Evolutionary conservation across 768 basidiomycete species (phyloP).

Genomic region (Tylopilus plumbeoviolaceoides): DNA sequence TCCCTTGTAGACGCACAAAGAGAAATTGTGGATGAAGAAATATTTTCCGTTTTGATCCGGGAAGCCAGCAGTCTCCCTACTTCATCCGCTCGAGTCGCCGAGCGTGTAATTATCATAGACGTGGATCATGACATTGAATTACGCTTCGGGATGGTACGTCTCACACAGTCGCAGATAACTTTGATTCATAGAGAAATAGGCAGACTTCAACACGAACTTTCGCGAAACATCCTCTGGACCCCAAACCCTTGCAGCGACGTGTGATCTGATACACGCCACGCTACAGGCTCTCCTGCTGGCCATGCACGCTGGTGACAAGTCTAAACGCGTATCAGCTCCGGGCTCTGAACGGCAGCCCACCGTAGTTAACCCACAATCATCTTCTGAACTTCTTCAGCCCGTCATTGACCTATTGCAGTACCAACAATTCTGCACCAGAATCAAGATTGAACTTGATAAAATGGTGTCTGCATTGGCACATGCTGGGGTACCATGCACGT

Average conservation of each 20-base stretch:
- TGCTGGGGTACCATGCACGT: constrained; percentile 52
- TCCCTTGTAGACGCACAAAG: constrained; percentile 57
- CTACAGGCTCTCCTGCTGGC: constrained; percentile 64
- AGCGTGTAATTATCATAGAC: constrained; percentile 71
- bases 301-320: constrained; percentile 49
- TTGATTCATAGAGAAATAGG: constrained; percentile 24
- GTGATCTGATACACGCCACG: constrained; percentile 64
- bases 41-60: constrained; percentile 66
- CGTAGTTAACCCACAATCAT: constrained; percentile 6
- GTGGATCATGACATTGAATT: constrained; percentile 69
- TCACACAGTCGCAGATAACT: neutral
- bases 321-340: constrained; percentile 32
- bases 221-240: constrained; percentile 8
- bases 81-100: constrained; percentile 73
- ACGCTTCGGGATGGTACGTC: constrained; percentile 66
- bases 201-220: constrained; percentile 28
- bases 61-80: constrained; percentile 77
- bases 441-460: constrained; percentile 54
- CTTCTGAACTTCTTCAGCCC: constrained; percentile 62
- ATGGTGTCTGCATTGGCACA: constrained; percentile 44
- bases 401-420: constrained; percentile 81
- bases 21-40: constrained; percentile 77
- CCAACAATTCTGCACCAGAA: constrained; percentile 62
- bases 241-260: constrained; percentile 34
- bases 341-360: constrained; percentile 26